A percentile compares a stretch with the other conserved stretches of the same genome.
Evolutionary conservation across 2,329 filamentous ascomycete genomes (phyloP).

Genomic region (Graphilbum fragrans): DNA sequence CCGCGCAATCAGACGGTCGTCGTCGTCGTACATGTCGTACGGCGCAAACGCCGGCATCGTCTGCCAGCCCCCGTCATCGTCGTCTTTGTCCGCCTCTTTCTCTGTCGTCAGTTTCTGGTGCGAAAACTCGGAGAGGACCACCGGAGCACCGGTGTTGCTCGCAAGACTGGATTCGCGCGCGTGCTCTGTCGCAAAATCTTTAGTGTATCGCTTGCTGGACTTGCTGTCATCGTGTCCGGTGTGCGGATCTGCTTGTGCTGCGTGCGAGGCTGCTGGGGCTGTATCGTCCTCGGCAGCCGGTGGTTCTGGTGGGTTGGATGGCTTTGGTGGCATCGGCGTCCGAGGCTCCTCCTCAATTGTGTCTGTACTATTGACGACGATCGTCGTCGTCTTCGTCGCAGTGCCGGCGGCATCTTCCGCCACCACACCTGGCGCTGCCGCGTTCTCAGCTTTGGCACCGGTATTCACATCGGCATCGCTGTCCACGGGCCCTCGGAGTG

Average conservation of each 20-base stretch:
- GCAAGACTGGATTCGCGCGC: conserved; percentile 26
- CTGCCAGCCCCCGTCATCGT: conserved; percentile 72
- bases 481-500: conserved; percentile 3
- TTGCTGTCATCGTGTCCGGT: neutral
- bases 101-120: conserved; percentile 64
- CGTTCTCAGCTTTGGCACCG: neutral
- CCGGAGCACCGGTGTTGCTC: conserved; percentile 17
- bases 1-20: conserved; percentile 73
- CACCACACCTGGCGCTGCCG: neutral
- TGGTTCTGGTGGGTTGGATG: conserved; percentile 6
- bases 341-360: conserved; percentile 12
- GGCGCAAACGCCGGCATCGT: conserved; percentile 87
- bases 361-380: neutral
- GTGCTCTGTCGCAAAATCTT: conserved; percentile 16
- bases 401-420: neutral
- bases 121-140: conserved; percentile 70
- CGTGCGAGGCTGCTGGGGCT: neutral
- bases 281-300: neutral
- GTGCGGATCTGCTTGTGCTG: too few relatives aligned
- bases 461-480: neutral
- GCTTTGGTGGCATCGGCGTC: conserved; percentile 13
- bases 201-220: conserved; percentile 2
- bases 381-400: neutral
- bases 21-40: conserved; percentile 92
- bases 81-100: conserved; percentile 38